Conservation (phyloP, 2,329 filamentous ascomycete genomes). For the Gliomastix tumulicola region DNA sequence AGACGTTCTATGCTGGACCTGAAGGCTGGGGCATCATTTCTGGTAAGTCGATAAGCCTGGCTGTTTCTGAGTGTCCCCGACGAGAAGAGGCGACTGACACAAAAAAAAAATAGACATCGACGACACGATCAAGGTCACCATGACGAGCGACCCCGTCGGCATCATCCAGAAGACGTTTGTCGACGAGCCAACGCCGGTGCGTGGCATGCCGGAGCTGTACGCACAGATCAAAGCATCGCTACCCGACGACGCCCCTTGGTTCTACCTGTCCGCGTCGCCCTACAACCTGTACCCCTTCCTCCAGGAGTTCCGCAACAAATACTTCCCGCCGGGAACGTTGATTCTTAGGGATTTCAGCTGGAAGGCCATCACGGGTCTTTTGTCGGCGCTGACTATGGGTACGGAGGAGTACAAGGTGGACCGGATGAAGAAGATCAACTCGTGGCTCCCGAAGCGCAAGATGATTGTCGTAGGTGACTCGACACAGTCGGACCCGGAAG, state of each 20-base stretch:
- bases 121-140: slow-evolving; percentile 89
- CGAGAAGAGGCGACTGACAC: neutral
- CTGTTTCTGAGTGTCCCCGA: neutral
- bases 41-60: slow-evolving; percentile 41
- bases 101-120: slow-evolving; percentile 73
- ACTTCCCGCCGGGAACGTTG: slow-evolving; percentile 73
- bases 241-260: slow-evolving; percentile 63
- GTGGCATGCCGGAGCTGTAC: slow-evolving; percentile 84
- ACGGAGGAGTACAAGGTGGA: slow-evolving; percentile 83
- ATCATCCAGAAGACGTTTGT: slow-evolving; percentile 82
- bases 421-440: slow-evolving; percentile 69
- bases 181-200: slow-evolving; percentile 61
- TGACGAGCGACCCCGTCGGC: slow-evolving; percentile 71
- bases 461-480: slow-evolving; percentile 86
- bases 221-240: slow-evolving; percentile 49
- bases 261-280: slow-evolving; percentile 89
- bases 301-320: slow-evolving; percentile 59
- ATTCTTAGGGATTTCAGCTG: slow-evolving; percentile 80
- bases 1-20: slow-evolving; percentile 66
- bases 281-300: slow-evolving; percentile 93
- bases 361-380: slow-evolving; percentile 75
- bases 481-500: slow-evolving; percentile 85
- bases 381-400: slow-evolving; percentile 71
- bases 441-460: slow-evolving; percentile 70
- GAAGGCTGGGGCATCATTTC: slow-evolving; percentile 82